Base-by-base conservation (phyloP, 2,329 filamentous ascomycete species). In the Aspergillus pseudotamarii region DNA sequence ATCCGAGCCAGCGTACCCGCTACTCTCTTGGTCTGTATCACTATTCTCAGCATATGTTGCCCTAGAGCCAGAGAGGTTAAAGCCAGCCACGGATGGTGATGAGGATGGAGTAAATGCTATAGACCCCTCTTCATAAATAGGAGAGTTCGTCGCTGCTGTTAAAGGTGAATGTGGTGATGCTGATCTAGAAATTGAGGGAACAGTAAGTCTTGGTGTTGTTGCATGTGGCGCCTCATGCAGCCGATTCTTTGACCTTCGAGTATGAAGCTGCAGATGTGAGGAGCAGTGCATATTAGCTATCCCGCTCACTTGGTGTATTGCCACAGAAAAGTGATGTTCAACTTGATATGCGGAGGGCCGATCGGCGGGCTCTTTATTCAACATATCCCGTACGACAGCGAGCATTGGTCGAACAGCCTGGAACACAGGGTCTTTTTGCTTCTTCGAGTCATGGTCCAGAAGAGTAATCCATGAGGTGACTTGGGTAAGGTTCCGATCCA, bases 381-480 rank as follows among this genome's bases (percentile, higher is more conserved):
- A 60, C 75, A 81, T 81, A 48, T 73, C 72, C 21, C 77, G 68
- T 1, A 78, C 66, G 3, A 79, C 71, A 16, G 74, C 72, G 3
- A 81, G 67, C 67, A 81, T 77, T 2, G 75, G 70, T 23, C 75
- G 73, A 12, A 81, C 74, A 10, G 77, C 77, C 56, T 73, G 71
- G 53, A 79, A 81, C 2, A 71, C 70, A 1, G 72, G 68, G 45
- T 79, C 76, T 58, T 79, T 79, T 5, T 74, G 74, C 64, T 82
- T 81, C 60, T 76, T 71, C 6, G 80, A 82, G 9, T 84, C 81
- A n/a, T 79, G 77, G 50, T 85, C 81, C 6, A 87, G 69, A 2
- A 79, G 65, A 1, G 78, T 76, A 58, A 88, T 83, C 86, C 87
- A 89, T 0, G 81, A 81, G n/a, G 81, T 78, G 6, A 88, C 77